A percentile compares a stretch with the other conserved stretches of the same genome.
Evolutionary conservation across 2,329 filamentous ascomycete genomes (phyloP).

Genomic region (Penicillium sclerotigenum): DNA sequence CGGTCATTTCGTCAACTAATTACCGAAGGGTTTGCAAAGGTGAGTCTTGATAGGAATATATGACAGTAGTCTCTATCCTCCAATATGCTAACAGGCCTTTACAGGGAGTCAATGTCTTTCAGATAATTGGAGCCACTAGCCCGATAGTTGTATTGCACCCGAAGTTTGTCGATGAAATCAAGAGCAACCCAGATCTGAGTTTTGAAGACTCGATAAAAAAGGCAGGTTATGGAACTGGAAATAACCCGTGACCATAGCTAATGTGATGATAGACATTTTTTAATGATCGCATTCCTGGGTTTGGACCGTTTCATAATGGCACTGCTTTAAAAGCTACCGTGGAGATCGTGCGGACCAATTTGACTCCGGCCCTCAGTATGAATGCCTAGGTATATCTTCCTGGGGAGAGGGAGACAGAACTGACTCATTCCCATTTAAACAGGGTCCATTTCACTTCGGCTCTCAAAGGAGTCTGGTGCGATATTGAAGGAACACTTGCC

Average conservation of each 20-base stretch:
- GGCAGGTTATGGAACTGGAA: slow-evolving; percentile 8
- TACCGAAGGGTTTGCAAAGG: slow-evolving; percentile 29
- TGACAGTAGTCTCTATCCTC: not conserved
- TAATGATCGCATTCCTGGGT: slow-evolving; percentile 28
- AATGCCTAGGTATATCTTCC: too few species aligned
- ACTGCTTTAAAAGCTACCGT: slow-evolving; percentile 12
- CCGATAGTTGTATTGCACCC: slow-evolving; percentile 32
- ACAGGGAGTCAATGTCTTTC: slow-evolving; percentile 28
- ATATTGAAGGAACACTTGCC: slow-evolving; percentile 25
- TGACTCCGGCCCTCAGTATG: slow-evolving; percentile 33
- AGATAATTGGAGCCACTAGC: slow-evolving; percentile 23
- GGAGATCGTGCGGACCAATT: slow-evolving; percentile 29
- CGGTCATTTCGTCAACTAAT: slow-evolving; percentile 25
- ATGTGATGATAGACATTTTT: slow-evolving; percentile 27
- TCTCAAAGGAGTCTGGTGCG: slow-evolving; percentile 27
- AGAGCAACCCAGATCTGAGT: slow-evolving; percentile 29
- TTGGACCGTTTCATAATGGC: slow-evolving; percentile 28
- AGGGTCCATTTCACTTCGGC: slow-evolving; percentile 27
- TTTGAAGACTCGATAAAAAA: slow-evolving; percentile 27
- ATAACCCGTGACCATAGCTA: not conserved
- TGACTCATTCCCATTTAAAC: not conserved
- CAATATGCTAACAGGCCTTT: not conserved
- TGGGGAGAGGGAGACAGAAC: too few species aligned
- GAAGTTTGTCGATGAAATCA: slow-evolving; percentile 33
- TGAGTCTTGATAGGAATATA: slow-evolving; percentile 1